Conservation (phyloP, 306 rosid genomes). For the Cajanus cajan region DNA sequence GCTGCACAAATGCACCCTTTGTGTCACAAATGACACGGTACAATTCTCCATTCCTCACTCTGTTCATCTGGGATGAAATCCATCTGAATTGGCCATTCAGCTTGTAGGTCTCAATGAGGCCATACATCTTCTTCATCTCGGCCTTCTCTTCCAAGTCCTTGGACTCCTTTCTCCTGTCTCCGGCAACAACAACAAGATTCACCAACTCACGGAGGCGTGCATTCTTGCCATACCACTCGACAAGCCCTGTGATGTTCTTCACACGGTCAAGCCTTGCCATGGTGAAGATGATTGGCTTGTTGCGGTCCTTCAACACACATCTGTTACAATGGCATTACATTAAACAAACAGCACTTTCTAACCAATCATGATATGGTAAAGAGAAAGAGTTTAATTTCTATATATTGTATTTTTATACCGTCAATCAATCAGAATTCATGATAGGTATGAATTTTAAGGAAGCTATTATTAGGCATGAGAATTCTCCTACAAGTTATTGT, state of each 20-base stretch:
- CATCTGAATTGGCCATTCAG: conserved; percentile 94
- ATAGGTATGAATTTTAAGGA: too few relatives aligned
- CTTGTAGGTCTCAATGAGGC: conserved; percentile 79
- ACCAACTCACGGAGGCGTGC: conserved; percentile 69
- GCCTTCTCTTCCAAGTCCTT: conserved; percentile 89
- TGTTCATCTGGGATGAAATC: conserved; percentile 94
- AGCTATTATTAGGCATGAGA: too few relatives aligned
- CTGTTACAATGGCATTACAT: conserved; percentile 33
- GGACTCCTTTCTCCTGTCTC: conserved; percentile 92
- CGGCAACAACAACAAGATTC: conserved; percentile 92
- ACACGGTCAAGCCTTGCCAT: conserved; percentile 99
- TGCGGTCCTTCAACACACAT: conserved; percentile 86
- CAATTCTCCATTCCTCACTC: conserved; percentile 88
- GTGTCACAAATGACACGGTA: conserved; percentile 86
- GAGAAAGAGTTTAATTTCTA: background rate
- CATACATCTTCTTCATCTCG: conserved; percentile 88
- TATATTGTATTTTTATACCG: too few relatives aligned
- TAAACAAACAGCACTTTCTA: background rate
- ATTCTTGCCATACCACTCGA: conserved; percentile 94
- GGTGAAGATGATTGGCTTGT: conserved; percentile 94
- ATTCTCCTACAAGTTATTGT: too few relatives aligned
- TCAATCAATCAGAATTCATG: too few relatives aligned
- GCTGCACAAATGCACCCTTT: conserved; percentile 95
- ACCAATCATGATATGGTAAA: background rate
- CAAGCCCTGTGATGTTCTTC: conserved; percentile 93